Evolutionary conservation across 2,329 filamentous ascomycete species (phyloP).

Genomic region (Pseudogymnoascus sp.): DNA sequence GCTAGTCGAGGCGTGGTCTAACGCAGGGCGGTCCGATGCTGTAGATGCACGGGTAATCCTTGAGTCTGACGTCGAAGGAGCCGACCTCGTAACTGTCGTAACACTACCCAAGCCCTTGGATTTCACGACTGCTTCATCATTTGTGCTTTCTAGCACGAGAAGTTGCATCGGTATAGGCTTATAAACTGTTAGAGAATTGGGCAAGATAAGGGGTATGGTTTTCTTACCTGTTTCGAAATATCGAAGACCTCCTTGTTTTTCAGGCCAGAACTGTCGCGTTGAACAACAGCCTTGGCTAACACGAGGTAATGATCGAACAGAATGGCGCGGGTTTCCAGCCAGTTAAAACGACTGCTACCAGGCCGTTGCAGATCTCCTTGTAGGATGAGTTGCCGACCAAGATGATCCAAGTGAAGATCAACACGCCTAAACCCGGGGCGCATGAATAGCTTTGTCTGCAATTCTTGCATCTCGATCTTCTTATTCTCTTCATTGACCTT

Average conservation of each 20-base stretch:
- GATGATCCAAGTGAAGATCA: slow-evolving; percentile 80
- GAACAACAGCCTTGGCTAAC: slow-evolving; percentile 67
- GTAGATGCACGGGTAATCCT: slow-evolving; percentile 34
- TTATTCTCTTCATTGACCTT: slow-evolving; percentile 89
- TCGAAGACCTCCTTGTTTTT: slow-evolving; percentile 78
- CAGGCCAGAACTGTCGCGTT: slow-evolving; percentile 58
- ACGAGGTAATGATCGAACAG: slow-evolving; percentile 97
- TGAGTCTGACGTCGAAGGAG: slow-evolving; percentile 50
- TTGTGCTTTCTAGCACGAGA: slow-evolving; percentile 81
- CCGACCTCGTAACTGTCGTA: slow-evolving; percentile 48
- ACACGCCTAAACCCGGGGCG: slow-evolving; percentile 82
- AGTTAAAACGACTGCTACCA: slow-evolving; percentile 80
- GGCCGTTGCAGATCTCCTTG: slow-evolving; percentile 83
- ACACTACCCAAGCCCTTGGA: slow-evolving; percentile 51
- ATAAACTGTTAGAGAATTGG: neutral
- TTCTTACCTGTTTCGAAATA: slow-evolving; percentile 72
- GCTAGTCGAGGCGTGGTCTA: slow-evolving; percentile 61
- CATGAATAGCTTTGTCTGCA: slow-evolving; percentile 74
- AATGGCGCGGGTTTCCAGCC: slow-evolving; percentile 88
- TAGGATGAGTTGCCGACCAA: slow-evolving; percentile 83
- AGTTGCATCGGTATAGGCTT: slow-evolving; percentile 95
- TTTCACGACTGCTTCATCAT: slow-evolving; percentile 85
- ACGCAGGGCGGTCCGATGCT: slow-evolving; percentile 38
- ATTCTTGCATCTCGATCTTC: slow-evolving; percentile 79
- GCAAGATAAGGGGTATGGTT: slow-evolving; percentile 5